Evolutionary conservation across 176 grass and related monocot species (phyloP).

Genomic region (Echinochloa phyllopogon): DNA sequence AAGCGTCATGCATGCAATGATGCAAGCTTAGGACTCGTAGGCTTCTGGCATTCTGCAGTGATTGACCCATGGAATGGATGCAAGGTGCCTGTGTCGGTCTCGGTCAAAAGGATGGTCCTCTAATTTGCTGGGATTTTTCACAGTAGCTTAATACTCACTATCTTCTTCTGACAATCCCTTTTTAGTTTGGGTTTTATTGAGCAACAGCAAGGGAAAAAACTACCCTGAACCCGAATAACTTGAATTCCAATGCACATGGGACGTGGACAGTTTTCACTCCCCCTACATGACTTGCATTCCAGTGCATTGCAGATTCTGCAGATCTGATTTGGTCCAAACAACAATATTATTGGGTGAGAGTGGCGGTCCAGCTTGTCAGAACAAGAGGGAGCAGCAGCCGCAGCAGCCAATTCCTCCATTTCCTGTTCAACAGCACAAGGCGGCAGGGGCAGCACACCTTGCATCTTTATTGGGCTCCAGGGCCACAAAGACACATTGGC

Average conservation of each 20-base stretch:
- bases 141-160: background rate
- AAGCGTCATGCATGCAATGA: constrained; percentile 48
- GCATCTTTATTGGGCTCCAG: constrained; percentile 40
- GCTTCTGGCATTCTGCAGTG: constrained; percentile 8
- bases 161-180: background rate
- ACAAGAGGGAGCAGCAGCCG: constrained; percentile 23
- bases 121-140: background rate
- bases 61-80: constrained; percentile 47
- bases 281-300: background rate
- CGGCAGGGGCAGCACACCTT: constrained; percentile 6
- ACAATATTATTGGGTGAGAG: constrained; percentile 10
- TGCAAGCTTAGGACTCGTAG: constrained; percentile 41
- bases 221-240: background rate
- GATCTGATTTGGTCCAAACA: constrained; percentile 2
- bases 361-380: constrained; percentile 44
- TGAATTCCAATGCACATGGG: background rate
- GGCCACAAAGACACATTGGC: constrained; percentile 33
- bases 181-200: background rate
- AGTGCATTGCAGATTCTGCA: background rate
- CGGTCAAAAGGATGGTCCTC: constrained; percentile 18
- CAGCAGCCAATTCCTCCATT: constrained; percentile 37
- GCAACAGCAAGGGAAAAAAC: too few species aligned
- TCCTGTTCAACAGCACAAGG: constrained; percentile 20
- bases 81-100: constrained; percentile 36
- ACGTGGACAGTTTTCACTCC: background rate